Conservation (phyloP, 371 early-diverging fungal genomes). For the Nosema granulosis region DNA sequence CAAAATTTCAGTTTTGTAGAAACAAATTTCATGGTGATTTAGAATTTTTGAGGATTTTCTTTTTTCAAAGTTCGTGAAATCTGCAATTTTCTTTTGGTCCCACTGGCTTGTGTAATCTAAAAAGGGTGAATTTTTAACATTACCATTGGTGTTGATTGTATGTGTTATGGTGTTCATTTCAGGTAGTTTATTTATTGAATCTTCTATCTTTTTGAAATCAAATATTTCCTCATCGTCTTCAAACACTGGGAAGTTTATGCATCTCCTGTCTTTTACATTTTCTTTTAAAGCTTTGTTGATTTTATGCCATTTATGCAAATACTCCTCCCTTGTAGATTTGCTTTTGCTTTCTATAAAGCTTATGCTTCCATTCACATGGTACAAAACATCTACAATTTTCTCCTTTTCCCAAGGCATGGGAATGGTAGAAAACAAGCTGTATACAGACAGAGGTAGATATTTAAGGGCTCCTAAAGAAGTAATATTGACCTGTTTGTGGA, state of each 20-base stretch:
- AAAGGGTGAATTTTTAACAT: too few species aligned
- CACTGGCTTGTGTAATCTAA: too few species aligned
- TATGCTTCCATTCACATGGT: slow-evolving; percentile 93
- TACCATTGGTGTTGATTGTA: too few species aligned
- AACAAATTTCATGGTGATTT: neutral
- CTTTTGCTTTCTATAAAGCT: slow-evolving; percentile 92
- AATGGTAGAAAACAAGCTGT: slow-evolving; percentile 92
- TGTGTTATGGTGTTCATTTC: too few species aligned
- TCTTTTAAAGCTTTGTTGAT: slow-evolving; percentile 7
- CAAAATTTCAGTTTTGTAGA: too few species aligned
- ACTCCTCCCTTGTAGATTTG: slow-evolving; percentile 84
- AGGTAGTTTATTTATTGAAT: too few species aligned
- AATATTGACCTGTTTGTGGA: slow-evolving; percentile 88
- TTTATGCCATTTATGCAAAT: slow-evolving; percentile 86
- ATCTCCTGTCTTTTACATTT: neutral
- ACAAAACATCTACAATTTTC: slow-evolving; percentile 78
- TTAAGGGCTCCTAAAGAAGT: slow-evolving; percentile 90
- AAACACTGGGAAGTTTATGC: slow-evolving; percentile 78
- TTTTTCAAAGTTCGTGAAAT: too few species aligned
- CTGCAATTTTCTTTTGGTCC: too few species aligned
- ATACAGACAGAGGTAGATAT: slow-evolving; percentile 91
- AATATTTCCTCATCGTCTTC: slow-evolving; percentile 93
- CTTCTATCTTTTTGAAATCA: slow-evolving; percentile 93
- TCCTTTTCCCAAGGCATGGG: slow-evolving; percentile 98
- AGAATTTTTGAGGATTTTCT: neutral